Evolutionary conservation across 2,329 filamentous ascomycete genomes (phyloP).

Genomic region (Xylaria sp.): DNA sequence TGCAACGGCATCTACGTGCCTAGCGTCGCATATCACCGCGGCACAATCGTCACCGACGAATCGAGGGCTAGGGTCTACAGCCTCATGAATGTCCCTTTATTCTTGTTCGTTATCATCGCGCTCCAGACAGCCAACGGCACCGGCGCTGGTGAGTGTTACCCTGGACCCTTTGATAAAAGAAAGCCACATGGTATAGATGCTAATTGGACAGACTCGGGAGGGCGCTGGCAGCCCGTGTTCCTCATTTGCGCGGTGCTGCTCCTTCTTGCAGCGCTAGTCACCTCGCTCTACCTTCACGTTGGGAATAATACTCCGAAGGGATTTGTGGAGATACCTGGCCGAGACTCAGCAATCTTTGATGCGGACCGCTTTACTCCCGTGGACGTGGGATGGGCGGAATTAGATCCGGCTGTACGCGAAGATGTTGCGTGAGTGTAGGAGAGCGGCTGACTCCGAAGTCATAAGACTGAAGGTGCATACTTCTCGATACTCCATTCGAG

Average conservation of each 20-base stretch:
- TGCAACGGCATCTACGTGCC: constrained; percentile 52
- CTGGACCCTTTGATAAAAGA: neutral
- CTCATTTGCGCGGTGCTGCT: constrained; percentile 42
- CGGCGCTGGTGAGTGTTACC: constrained; percentile 36
- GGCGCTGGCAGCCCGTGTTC: constrained; percentile 41
- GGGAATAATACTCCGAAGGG: constrained; percentile 5
- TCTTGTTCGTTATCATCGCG: constrained; percentile 65
- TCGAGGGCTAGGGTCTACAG: constrained; percentile 49
- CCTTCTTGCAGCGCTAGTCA: constrained; percentile 40
- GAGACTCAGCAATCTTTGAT: constrained; percentile 14
- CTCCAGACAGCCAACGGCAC: constrained; percentile 53
- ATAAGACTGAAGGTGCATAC: neutral
- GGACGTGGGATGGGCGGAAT: constrained; percentile 16
- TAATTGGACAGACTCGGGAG: constrained; percentile 29
- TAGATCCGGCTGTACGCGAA: constrained; percentile 18
- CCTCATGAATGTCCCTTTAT: constrained; percentile 62
- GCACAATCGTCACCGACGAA: constrained; percentile 46
- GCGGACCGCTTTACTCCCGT: neutral
- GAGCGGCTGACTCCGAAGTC: neutral
- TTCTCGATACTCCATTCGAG: neutral
- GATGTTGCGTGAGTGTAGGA: constrained; percentile 1
- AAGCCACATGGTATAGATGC: neutral
- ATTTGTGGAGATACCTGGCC: constrained; percentile 27
- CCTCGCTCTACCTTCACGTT: constrained; percentile 16
- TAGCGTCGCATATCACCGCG: constrained; percentile 49